Evolutionary conservation across 148 eudicot species (phyloP).

Genomic region (Fagopyrum tataricum): DNA sequence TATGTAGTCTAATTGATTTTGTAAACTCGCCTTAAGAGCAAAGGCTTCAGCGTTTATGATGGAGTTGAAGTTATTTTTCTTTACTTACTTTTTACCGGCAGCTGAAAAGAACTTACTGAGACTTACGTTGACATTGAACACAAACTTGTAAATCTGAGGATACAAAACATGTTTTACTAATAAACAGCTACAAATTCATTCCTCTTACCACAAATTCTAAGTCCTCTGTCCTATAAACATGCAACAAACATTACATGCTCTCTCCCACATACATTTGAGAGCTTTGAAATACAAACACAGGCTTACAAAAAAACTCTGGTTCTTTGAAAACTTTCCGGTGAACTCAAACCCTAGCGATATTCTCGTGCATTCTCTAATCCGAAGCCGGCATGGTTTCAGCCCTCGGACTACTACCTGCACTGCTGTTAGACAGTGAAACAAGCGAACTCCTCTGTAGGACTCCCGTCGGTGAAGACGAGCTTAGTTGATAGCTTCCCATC

Average conservation of each 20-base stretch:
- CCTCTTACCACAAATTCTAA: conserved; percentile 1
- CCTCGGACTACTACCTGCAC: conserved; percentile 28
- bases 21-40: no score
- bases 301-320: not conserved
- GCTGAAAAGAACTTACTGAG: no score
- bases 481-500: conserved; percentile 27
- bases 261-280: not conserved
- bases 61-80: no score
- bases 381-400: conserved; percentile 8
- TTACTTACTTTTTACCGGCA: no score
- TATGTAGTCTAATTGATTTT: no score
- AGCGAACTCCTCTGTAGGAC: conserved; percentile 46
- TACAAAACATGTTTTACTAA: not conserved
- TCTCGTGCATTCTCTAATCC: not conserved
- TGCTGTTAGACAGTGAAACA: conserved; percentile 46
- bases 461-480: conserved; percentile 43
- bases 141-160: not conserved
- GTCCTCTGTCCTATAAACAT: conserved; percentile 5
- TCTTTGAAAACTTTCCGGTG: not conserved
- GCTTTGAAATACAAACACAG: not conserved
- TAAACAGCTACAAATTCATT: not conserved
- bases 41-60: no score
- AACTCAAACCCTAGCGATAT: not conserved
- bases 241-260: conserved; percentile 3
- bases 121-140: no score